Base-by-base conservation (phyloP, 768 basidiomycete genomes). In the Leccinum aurantiacum region DNA sequence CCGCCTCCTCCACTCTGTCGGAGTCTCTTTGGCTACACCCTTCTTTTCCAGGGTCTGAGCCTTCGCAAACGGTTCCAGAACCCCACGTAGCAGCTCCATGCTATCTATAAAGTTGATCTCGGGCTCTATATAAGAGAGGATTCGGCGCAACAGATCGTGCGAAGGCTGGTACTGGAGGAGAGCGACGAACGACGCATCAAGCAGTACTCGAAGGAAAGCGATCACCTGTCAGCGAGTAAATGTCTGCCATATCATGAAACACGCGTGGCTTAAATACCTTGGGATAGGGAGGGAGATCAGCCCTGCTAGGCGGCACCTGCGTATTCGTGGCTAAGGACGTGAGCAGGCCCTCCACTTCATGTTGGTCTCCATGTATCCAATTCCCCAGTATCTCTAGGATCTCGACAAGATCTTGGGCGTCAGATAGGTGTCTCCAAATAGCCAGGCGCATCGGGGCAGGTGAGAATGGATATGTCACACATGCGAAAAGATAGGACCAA, bases 111-210 rank as follows among this genome's bases (percentile, higher is more conserved):
- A 76, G 3, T 60, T 65, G 11, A 90, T 76, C 69, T 89, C 86
- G 3, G 83, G 82, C 50, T 82, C 78, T 54, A 91, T 74, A 29
- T 80, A 78, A 1, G 78, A 71, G 38, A 82, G 75, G 33, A 90
- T 73, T 9, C 69, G 72, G 27, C 75, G 78, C 22, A 93, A 76
- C 25, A 85, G 63, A 24, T 67, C 64, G 65, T 90, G 84, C 5
- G 87, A 79, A 0, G 86, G 84, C 14, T 80, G 71, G 66, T 91
- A 79, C 60, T 88, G 84, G 13, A 93, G 76, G 22, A 93, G 77
- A 1, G 79, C 74, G 50, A 92, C 78, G 69, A 90, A 90, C 13
- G 83, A 86, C 1, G 90, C 81, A 71, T 93, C 91, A 27, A 93
- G 78, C 57, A 91, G 69, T 6, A 78, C 76, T 73, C 89, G 86